Percentiles rank a stretch among this genome's conserved stretches.
Conservation (phyloP, 2,329 filamentous ascomycete species). For the Epichloe scottii region DNA sequence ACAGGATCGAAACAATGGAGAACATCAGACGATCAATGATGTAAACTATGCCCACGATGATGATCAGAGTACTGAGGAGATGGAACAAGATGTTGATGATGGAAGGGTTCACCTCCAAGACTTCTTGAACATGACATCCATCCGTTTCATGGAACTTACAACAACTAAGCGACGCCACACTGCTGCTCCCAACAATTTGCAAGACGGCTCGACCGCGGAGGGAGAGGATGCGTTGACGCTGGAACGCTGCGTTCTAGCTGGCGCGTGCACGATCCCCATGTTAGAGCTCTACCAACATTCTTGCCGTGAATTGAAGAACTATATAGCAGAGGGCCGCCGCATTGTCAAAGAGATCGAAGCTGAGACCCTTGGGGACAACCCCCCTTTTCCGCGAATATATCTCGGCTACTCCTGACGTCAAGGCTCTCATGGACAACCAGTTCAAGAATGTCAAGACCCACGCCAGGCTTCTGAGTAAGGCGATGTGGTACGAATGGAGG, state of each 20-base stretch:
- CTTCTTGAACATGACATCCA: constrained; percentile 89
- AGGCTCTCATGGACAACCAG: constrained; percentile 82
- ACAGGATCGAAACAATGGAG: constrained; percentile 41
- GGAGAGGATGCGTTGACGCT: constrained; percentile 44
- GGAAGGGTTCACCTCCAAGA: constrained; percentile 72
- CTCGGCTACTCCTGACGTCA: constrained; percentile 70
- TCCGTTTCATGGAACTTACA: constrained; percentile 97
- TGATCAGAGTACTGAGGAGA: constrained; percentile 27
- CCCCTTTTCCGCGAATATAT: constrained; percentile 89
- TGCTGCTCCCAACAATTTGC: constrained; percentile 43
- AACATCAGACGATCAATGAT: constrained; percentile 32
- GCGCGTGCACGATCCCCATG: constrained; percentile 83
- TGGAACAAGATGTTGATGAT: constrained; percentile 37
- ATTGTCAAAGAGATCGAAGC: constrained; percentile 85
- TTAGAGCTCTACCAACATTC: constrained; percentile 92
- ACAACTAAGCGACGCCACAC: constrained; percentile 89
- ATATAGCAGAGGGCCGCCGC: constrained; percentile 83
- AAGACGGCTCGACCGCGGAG: constrained; percentile 27
- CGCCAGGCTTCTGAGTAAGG: constrained; percentile 79
- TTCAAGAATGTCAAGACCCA: constrained; percentile 97
- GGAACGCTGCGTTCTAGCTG: constrained; percentile 73
- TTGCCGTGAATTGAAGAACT: constrained; percentile 89
- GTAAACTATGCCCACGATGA: constrained; percentile 31
- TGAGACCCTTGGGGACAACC: constrained; percentile 82
- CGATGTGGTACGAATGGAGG: constrained; percentile 97